Conservation (phyloP, 257 asterid species). For the Solanum chaucha region DNA sequence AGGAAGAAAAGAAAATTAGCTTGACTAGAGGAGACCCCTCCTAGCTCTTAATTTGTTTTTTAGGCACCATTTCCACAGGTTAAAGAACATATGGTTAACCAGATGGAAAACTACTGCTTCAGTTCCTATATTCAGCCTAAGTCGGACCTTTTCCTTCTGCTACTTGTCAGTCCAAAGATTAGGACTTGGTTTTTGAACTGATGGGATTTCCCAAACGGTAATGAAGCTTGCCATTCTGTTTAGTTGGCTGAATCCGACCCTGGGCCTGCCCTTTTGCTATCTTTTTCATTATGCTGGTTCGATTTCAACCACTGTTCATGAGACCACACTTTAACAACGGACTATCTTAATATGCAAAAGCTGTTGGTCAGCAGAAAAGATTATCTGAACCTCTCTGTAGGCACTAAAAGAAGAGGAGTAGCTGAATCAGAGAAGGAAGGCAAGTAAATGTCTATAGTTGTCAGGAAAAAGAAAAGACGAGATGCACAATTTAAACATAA, state of each 20-base stretch:
- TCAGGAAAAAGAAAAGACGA: background rate
- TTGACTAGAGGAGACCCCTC: background rate
- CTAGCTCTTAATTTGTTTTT: background rate
- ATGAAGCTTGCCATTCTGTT: background rate
- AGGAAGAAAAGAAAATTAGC: background rate
- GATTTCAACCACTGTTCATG: background rate
- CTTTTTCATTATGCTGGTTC: background rate
- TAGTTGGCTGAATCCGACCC: background rate
- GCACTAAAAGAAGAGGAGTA: background rate
- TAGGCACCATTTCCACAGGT: background rate
- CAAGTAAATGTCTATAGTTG: background rate
- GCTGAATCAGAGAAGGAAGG: background rate
- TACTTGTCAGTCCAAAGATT: background rate
- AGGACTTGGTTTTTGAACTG: background rate
- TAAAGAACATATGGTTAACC: background rate
- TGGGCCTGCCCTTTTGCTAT: background rate
- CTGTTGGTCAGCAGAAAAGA: background rate
- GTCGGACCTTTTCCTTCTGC: background rate
- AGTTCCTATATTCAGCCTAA: background rate
- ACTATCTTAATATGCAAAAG: background rate
- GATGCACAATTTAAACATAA: background rate
- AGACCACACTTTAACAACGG: background rate
- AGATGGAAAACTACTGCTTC: background rate
- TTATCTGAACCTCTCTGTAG: background rate
- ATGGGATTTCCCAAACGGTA: background rate